Base-by-base conservation (phyloP, 352 stramenopile genomes). In the Phytophthora pluvialis region DNA sequence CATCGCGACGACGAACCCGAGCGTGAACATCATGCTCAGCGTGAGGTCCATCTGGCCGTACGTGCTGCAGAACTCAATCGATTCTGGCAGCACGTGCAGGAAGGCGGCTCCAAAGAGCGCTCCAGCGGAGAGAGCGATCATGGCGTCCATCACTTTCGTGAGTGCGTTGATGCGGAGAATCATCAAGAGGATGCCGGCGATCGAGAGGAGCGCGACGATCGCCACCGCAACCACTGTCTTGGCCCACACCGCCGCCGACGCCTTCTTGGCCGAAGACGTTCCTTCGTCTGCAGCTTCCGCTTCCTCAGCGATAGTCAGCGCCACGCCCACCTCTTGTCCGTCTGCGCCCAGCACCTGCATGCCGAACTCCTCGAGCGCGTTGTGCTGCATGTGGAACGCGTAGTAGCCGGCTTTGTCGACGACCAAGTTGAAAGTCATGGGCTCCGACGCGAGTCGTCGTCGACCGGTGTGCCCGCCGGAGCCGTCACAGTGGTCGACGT, bases 71-170 rank as follows among this genome's bases (percentile, higher is more conserved):
- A 93, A 77, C 43, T 83, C 55, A 16, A 93, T 79, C 1, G 81
- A 68, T 56, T 97, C 89, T 8, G 88, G 83, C 33, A 96, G 44
- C 31, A 96, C 73, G 40, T 96, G 70, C 45, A 96, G 86, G 47
- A 95, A 84, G 15, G 85, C 73, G 5, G 81, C 88, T 12, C 83
- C 86, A 38, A 95, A 81, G 3, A 96, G 49, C 1, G 89, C 86
- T 12, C 88, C 89, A 21, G 72, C 60, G 1, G 83, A 89, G 51
- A 95, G 79, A 5, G 76, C 78, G 69, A 86, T 72, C 56, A 83
- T 72, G 0, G 73, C 70, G 33, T 80, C 73, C 73, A 80, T 80
- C 2, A 81, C 43, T 15, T 70, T 73, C 1, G 67, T 49, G 36
- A 81, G 58, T 9, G 69, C 3, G 10, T n/a, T 63, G n/a, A 66